A percentile compares a stretch with the other conserved stretches of the same genome.
Conservation (phyloP, 345 rosid genomes). For the Eucalyptus regnans region DNA sequence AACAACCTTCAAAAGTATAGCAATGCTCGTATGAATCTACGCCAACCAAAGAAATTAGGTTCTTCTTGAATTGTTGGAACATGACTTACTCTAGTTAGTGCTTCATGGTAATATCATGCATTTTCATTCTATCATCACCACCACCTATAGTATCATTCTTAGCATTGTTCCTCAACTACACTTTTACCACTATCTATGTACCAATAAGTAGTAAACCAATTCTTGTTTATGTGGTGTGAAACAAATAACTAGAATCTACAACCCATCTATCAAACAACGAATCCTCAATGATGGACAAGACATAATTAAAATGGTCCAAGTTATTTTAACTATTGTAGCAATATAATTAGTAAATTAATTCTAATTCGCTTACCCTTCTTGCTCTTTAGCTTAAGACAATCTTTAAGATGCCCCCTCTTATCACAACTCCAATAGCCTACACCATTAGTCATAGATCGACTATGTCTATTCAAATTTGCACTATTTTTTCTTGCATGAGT, state of each 20-base stretch:
- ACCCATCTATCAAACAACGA: not conserved
- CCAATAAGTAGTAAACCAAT: not conserved
- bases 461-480: not conserved
- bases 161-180: not conserved
- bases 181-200: not conserved
- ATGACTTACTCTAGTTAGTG: not conserved
- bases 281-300: not conserved
- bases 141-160: not conserved
- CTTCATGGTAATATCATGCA: not conserved
- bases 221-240: not conserved
- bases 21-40: not conserved
- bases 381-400: not conserved
- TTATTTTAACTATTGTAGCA: not conserved
- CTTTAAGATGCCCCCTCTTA: not conserved
- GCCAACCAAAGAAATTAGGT: not conserved
- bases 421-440: not conserved
- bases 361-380: not conserved
- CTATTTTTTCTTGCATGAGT: not conserved
- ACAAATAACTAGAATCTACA: not conserved
- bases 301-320: not conserved
- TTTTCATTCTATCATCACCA: not conserved
- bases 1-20: not conserved
- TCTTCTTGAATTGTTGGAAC: not conserved
- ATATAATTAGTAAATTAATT: not conserved
- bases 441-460: not conserved